Percentiles rank a stretch among this genome's conserved stretches.
phyloP scores from a whole-genome alignment of 2,329 filamentous ascomycete species.

The Grosmannia serpens region DNA sequence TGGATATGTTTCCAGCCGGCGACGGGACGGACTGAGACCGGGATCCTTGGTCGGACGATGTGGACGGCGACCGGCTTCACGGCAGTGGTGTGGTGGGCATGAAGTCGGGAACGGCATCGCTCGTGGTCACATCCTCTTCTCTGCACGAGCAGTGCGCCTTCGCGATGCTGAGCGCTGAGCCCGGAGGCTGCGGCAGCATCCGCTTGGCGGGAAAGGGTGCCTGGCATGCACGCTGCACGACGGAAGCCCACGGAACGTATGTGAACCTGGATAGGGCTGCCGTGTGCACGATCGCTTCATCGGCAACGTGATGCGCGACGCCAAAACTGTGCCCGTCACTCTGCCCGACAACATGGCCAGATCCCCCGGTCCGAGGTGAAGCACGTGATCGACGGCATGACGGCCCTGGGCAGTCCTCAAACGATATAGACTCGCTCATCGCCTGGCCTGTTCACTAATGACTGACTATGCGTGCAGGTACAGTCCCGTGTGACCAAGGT shows the following conservation, averaged over 20 bases:
- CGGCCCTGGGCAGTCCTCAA: too few relatives aligned
- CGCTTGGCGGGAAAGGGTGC: constrained; percentile 9
- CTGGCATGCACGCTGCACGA: constrained; percentile 2
- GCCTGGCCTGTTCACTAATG: too few relatives aligned
- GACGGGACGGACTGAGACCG: constrained; percentile 2
- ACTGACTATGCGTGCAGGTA: too few relatives aligned
- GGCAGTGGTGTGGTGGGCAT: constrained; percentile 9
- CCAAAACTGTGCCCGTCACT: constrained; percentile 3
- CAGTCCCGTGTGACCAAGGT: constrained; percentile 8
- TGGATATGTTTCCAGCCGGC: constrained; percentile 8
- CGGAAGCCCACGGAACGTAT: constrained; percentile 1
- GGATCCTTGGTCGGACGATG: constrained; percentile 7
- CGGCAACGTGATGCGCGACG: constrained; percentile 6
- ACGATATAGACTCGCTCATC: too few relatives aligned
- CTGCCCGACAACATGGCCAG: too few relatives aligned
- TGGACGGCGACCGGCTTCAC: constrained; percentile 6
- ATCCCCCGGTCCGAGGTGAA: too few relatives aligned
- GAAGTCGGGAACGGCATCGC: constrained; percentile 8
- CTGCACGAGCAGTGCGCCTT: constrained; percentile 4
- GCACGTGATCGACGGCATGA: too few relatives aligned
- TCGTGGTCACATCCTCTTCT: constrained; percentile 5
- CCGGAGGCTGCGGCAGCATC: constrained; percentile 7
- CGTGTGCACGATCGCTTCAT: constrained; percentile 2
- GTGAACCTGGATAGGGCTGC: constrained; percentile 7
- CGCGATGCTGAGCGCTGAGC: constrained; percentile 9